Base-by-base conservation (phyloP, 2,329 filamentous ascomycete genomes). In the Leptodontidium sp. region DNA sequence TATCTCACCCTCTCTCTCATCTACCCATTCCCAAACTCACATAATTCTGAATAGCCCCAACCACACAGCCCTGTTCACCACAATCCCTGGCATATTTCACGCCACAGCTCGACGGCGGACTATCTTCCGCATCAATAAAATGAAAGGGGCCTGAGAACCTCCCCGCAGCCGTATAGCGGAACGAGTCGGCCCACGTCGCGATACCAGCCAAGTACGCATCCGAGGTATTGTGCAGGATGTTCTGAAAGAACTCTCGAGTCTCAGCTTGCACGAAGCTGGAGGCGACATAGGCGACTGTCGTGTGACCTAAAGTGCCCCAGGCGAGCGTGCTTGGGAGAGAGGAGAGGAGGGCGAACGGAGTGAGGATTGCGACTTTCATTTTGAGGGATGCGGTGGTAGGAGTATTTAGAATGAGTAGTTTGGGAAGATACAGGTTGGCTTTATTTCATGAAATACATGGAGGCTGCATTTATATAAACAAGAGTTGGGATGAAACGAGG, bases 61-160 rank as follows among this genome's bases (percentile, higher is more conserved):
- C 84, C 57, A 91, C 82, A 79, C 89, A 91, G n/a, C 88, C 88
- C 12, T 79, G 81, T 11, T 79, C 81, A 71, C 88, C 86, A 81
- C 89, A 91, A 80, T 91, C 89, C 65, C 89, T 85, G 29, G 82
- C 80, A 68, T 85, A 84, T 73, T 87, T 83, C 71, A 91, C 84
- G 69, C 82, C 83, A 80, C 89, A 91, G 57, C 79, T 81, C 17
- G 75, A 75, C 0, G 89, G 89, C 66, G 89, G 89, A 73, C 80
- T 78, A 79, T 91, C 89, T 74, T 90, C 84, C 68, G 89, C 88
- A 77, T 91, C 89, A 79, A 91, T 91, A 80, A 88, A 91, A 82
- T 91, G 89, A 78, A 90, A 90, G 43, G 84, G 84, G 71, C 83
- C 86, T 9, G 86, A 88, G 78, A 88, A 91, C 47, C 83, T 82